These are phyloP conservation scores for Candida orba DNA, from an alignment of 805 yeast species.

Conservation along the genomic window DNA sequence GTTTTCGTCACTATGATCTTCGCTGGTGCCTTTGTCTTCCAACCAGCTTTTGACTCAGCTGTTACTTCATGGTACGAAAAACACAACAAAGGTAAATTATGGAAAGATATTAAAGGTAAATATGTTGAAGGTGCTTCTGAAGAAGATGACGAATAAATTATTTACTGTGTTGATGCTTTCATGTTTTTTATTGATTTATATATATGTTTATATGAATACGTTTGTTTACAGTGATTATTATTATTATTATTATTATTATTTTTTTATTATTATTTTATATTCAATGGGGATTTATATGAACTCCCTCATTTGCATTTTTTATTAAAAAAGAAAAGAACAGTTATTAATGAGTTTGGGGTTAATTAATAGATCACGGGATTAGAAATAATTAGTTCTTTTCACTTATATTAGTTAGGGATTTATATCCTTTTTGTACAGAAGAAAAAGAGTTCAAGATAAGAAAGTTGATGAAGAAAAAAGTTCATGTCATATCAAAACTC, in stretches of 20 bases:
- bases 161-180: neutral
- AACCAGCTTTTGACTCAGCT: conserved; percentile 62
- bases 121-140: conserved; percentile 55
- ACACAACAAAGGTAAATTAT: conserved; percentile 80
- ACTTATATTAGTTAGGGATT: neutral
- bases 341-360: too few relatives aligned
- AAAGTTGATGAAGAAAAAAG: neutral
- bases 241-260: neutral
- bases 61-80: conserved; percentile 65
- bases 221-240: neutral
- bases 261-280: neutral
- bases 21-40: conserved; percentile 80
- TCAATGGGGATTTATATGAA: neutral
- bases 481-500: neutral
- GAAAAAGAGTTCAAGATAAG: neutral
- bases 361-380: too few relatives aligned
- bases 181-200: conserved; percentile 1
- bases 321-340: neutral
- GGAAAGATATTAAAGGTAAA: conserved; percentile 68
- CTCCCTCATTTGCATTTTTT: conserved; percentile 3
- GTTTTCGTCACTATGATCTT: conserved; percentile 77
- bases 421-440: neutral
- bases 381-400: too few relatives aligned
- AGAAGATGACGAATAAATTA: conserved; percentile 35
- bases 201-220: neutral